Percentiles rank a stretch among this genome's conserved stretches.
Evolutionary conservation across 2,329 filamentous ascomycete genomes (phyloP).

Genomic region (Ceratocystis albifundus): DNA sequence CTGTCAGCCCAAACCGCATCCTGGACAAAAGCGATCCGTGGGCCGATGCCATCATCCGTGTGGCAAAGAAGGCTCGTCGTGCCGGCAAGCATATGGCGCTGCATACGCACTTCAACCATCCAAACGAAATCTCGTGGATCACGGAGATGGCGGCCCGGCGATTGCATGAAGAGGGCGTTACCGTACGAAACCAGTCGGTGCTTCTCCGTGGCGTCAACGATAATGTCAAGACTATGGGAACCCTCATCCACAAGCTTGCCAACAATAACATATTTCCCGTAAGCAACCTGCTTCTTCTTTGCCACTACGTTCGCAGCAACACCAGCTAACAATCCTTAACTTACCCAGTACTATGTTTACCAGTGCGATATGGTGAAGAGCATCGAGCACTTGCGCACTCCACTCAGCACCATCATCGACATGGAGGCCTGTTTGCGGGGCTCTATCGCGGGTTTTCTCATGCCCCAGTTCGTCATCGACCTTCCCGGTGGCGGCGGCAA

Average conservation of each 20-base stretch:
- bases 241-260: conserved; percentile 42
- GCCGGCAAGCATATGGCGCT: conserved; percentile 49
- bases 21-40: conserved; percentile 43
- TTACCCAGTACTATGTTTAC: conserved; percentile 51
- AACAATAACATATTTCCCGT: conserved; percentile 48
- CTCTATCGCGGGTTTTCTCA: conserved; percentile 51
- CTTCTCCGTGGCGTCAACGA: conserved; percentile 50
- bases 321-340: not conserved
- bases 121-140: conserved; percentile 51
- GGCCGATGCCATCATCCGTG: conserved; percentile 40
- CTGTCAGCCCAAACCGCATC: conserved; percentile 46
- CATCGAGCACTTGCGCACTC: conserved; percentile 52
- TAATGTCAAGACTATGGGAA: conserved; percentile 40
- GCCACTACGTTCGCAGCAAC: not conserved
- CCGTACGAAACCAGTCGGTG: conserved; percentile 45
- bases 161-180: conserved; percentile 34
- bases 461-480: conserved; percentile 52
- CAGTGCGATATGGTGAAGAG: conserved; percentile 51
- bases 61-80: conserved; percentile 40
- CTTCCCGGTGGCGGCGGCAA: conserved; percentile 54
- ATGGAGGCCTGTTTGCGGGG: conserved; percentile 48
- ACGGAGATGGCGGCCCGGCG: conserved; percentile 40
- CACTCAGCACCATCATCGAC: conserved; percentile 46
- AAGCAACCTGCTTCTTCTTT: conserved; percentile 25
- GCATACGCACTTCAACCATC: conserved; percentile 56